phyloP scores from a whole-genome alignment of 1,284 basidiomycete genomes.

The Gymnopus androsaceus region DNA sequence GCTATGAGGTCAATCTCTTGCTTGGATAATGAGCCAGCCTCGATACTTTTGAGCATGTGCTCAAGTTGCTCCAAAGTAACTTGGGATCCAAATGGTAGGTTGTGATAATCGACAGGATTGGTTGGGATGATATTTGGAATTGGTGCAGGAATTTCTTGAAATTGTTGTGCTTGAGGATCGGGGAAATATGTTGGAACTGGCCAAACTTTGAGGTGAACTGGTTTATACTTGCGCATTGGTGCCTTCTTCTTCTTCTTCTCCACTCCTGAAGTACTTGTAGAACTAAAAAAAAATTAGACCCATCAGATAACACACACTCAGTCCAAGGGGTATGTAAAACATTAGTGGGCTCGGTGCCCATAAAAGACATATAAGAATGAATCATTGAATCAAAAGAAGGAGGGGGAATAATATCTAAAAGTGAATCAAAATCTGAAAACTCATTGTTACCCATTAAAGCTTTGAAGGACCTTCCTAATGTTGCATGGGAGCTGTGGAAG shows the following conservation, averaged over 20 bases:
- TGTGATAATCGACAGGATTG: constrained; percentile 17
- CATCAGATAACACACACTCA: not conserved
- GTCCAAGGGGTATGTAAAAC: not conserved
- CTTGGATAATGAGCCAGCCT: constrained; percentile 16
- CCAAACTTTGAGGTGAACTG: constrained; percentile 30
- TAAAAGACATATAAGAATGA: not conserved
- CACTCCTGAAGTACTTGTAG: not conserved
- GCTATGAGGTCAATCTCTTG: constrained; percentile 28
- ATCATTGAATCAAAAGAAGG: not conserved
- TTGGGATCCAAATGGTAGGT: constrained; percentile 3
- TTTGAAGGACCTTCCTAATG: constrained; percentile 21
- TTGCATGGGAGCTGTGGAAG: constrained; percentile 17
- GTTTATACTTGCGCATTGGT: constrained; percentile 30
- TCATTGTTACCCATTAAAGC: constrained; percentile 18
- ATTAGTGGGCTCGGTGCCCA: not conserved
- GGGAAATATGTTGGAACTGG: constrained; percentile 36
- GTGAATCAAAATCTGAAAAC: constrained; percentile 18
- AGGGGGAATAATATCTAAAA: constrained; percentile 18
- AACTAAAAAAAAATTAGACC: not conserved
- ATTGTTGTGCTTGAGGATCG: constrained; percentile 25
- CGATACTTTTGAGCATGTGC: constrained; percentile 19
- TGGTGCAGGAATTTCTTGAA: constrained; percentile 23
- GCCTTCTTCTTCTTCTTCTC: not conserved
- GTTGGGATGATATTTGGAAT: constrained; percentile 20
- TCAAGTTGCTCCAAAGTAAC: constrained; percentile 22